A percentile compares a stretch with the other conserved stretches of the same genome.
Conservation (phyloP, 306 rosid genomes). For the Cicer chorassanicum region DNA sequence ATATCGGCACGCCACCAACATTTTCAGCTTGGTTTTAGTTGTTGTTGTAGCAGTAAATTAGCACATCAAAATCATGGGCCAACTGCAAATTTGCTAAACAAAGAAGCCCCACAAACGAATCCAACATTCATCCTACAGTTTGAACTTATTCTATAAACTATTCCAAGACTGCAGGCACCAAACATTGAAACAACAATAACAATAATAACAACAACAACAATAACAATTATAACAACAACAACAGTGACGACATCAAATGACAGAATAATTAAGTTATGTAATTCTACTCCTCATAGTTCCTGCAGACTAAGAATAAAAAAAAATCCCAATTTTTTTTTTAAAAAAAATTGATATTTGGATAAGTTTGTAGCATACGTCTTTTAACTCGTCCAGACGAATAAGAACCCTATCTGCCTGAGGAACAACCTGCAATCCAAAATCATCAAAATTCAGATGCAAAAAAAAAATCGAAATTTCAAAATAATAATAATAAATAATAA, state of each 20-base stretch:
- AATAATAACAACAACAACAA: neutral
- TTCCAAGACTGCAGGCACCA: neutral
- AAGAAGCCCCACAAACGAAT: neutral
- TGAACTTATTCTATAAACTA: neutral
- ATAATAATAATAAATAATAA: neutral
- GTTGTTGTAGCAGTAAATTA: neutral
- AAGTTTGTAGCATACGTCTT: conserved; percentile 54
- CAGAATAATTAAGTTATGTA: neutral
- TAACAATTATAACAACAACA: neutral
- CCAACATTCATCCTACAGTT: conserved; percentile 13
- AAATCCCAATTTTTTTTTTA: conserved; percentile 4
- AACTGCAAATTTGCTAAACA: conserved; percentile 3
- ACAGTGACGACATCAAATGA: neutral
- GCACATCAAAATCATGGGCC: neutral
- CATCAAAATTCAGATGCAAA: conserved; percentile 32
- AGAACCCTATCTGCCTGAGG: conserved; percentile 98
- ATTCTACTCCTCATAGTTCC: neutral
- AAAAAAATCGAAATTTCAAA: neutral
- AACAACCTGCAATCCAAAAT: conserved; percentile 64
- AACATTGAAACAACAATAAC: neutral
- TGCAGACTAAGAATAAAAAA: conserved; percentile 18
- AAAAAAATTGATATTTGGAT: neutral
- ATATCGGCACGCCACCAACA: conserved; percentile 6
- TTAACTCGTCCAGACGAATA: conserved; percentile 74
- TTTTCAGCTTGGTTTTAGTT: conserved; percentile 6